Evolutionary conservation across 2,329 filamentous ascomycete genomes (phyloP).

Genomic region (Sclerotinia minor): DNA sequence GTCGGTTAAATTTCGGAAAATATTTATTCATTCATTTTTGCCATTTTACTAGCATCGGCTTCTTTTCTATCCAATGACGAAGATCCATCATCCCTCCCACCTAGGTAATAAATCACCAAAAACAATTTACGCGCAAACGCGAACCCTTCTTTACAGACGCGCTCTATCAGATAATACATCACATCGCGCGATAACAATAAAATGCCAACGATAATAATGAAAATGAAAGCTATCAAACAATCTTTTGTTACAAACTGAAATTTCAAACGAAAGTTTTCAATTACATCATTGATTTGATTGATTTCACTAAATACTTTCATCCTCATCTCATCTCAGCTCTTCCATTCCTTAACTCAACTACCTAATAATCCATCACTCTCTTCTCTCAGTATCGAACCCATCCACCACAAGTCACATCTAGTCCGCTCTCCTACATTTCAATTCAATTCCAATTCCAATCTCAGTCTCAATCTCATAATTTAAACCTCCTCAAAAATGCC

Average conservation of each 20-base stretch:
- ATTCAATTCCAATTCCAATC: not conserved
- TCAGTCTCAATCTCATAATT: not conserved
- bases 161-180: not conserved
- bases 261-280: not conserved
- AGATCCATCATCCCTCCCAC: too few species aligned
- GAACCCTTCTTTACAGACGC: not conserved
- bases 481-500: conserved; percentile 30
- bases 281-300: not conserved
- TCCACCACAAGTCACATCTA: not conserved
- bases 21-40: not conserved
- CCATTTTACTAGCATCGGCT: not conserved
- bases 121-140: conserved; percentile 23
- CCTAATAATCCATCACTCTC: not conserved
- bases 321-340: not conserved
- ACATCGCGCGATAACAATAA: not conserved
- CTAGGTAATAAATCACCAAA: not conserved
- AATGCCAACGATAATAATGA: not conserved
- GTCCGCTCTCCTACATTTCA: not conserved
- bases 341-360: not conserved
- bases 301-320: not conserved
- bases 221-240: not conserved
- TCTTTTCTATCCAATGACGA: not conserved
- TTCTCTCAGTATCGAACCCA: not conserved
- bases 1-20: not conserved
- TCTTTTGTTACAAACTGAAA: not conserved